Percentiles rank a stretch among this genome's conserved stretches.
Evolutionary conservation across 2,329 filamentous ascomycete species (phyloP).

Genomic region (Aspergillus brasiliensis): DNA sequence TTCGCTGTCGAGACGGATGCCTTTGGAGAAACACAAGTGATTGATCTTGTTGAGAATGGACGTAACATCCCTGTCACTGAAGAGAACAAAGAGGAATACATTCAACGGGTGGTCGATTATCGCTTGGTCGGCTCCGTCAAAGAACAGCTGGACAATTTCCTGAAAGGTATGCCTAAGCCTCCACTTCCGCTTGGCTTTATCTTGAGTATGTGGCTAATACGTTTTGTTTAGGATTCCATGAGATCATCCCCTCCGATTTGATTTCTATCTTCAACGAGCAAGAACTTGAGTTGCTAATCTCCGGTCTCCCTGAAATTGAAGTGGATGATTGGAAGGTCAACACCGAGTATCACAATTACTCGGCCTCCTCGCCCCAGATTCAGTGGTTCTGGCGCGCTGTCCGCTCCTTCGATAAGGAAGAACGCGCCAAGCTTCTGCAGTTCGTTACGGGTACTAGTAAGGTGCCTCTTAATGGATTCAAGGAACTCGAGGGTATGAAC

Average conservation of each 20-base stretch:
- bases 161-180: constrained; percentile 63
- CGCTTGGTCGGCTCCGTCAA: constrained; percentile 88
- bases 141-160: constrained; percentile 90
- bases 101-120: constrained; percentile 91
- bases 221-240: constrained; percentile 74
- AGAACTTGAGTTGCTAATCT: constrained; percentile 93
- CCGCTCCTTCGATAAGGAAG: constrained; percentile 97
- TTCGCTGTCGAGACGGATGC: constrained; percentile 93
- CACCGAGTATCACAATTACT: constrained; percentile 98
- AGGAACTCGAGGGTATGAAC: constrained; percentile 99
- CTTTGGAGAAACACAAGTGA: constrained; percentile 84
- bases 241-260: constrained; percentile 91
- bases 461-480: constrained; percentile 97
- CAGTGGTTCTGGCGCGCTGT: constrained; percentile 99
- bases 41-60: constrained; percentile 85
- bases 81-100: constrained; percentile 98
- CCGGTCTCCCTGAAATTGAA: constrained; percentile 94
- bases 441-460: constrained; percentile 99
- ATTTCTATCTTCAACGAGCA: constrained; percentile 99
- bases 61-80: constrained; percentile 92
- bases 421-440: constrained; percentile 92
- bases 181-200: not conserved
- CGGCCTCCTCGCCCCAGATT: constrained; percentile 88
- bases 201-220: constrained; percentile 32
- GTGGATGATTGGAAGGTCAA: constrained; percentile 99